Conservation (phyloP, 805 yeast species). For the Wilhelminamyces savonicus region DNA sequence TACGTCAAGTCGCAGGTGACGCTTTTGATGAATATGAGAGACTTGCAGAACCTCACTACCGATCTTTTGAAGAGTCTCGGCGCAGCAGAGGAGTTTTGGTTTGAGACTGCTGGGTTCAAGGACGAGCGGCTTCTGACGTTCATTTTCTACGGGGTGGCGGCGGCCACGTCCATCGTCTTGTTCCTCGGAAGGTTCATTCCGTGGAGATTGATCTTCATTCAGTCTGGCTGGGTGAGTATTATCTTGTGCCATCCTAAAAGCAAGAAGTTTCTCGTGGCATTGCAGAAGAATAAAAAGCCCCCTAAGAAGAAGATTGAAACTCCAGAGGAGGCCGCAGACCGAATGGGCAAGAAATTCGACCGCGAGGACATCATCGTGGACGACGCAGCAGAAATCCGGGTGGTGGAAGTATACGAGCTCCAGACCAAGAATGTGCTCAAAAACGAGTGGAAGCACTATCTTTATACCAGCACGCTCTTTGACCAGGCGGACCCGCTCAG, state of each 20-base stretch:
- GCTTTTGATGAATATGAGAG: constrained; percentile 60
- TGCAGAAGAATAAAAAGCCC: constrained; percentile 2
- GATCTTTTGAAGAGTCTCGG: constrained; percentile 46
- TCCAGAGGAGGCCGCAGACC: background rate
- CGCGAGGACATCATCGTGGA: constrained; percentile 59
- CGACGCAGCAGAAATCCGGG: constrained; percentile 51
- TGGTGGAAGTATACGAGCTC: constrained; percentile 76
- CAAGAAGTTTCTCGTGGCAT: constrained; percentile 20
- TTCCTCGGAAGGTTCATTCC: constrained; percentile 52
- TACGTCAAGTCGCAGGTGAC: constrained; percentile 31
- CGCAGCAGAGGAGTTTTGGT: constrained; percentile 46
- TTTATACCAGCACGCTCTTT: constrained; percentile 52
- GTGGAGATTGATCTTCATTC: constrained; percentile 54
- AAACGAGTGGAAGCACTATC: constrained; percentile 54
- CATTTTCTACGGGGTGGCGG: constrained; percentile 35
- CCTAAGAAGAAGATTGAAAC: constrained; percentile 2
- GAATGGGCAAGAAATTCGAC: constrained; percentile 23
- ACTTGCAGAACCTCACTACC: constrained; percentile 61
- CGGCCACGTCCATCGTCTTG: constrained; percentile 29
- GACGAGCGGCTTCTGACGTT: constrained; percentile 65
- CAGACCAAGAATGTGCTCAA: constrained; percentile 59
- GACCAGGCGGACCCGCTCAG: constrained; percentile 39
- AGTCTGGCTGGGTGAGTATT: constrained; percentile 51
- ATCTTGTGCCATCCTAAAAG: constrained; percentile 55
- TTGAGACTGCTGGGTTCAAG: constrained; percentile 61